Evolutionary conservation across 1,284 basidiomycete genomes (phyloP).

Genomic region (Cutaneotrichosporon sp.): DNA sequence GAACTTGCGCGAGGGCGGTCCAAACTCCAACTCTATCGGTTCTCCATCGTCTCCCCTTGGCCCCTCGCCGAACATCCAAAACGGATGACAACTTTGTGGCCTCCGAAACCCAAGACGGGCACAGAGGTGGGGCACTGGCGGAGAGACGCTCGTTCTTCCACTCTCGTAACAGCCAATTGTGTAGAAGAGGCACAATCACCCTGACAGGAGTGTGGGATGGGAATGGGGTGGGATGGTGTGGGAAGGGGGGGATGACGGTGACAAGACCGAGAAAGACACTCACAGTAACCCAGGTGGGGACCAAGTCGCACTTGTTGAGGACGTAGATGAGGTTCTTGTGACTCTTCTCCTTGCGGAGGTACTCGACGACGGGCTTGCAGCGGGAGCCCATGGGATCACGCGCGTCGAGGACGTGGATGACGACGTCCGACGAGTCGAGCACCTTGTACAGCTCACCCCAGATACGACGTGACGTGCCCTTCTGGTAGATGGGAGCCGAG

Average conservation of each 20-base stretch:
- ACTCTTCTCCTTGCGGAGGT: slow-evolving; percentile 91
- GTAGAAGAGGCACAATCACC: slow-evolving; percentile 47
- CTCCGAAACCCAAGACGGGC: slow-evolving; percentile 47
- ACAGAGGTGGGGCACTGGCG: slow-evolving; percentile 53
- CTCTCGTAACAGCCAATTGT: slow-evolving; percentile 62
- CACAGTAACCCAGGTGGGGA: slow-evolving; percentile 98
- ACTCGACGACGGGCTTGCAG: slow-evolving; percentile 93
- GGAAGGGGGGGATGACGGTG: not conserved
- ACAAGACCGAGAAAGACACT: slow-evolving; percentile 51
- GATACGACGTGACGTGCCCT: slow-evolving; percentile 90
- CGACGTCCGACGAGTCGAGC: slow-evolving; percentile 96
- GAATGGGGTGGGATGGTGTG: slow-evolving; percentile 13
- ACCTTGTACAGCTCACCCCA: slow-evolving; percentile 99
- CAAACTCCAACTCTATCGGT: slow-evolving; percentile 56
- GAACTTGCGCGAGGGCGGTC: slow-evolving; percentile 28
- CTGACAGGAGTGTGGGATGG: slow-evolving; percentile 59
- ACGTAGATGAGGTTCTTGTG: slow-evolving; percentile 97
- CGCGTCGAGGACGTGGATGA: slow-evolving; percentile 94
- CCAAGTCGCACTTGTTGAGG: slow-evolving; percentile 98
- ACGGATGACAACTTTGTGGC: slow-evolving; percentile 44
- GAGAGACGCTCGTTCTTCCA: slow-evolving; percentile 60
- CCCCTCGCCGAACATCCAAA: slow-evolving; percentile 50
- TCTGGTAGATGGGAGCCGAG: slow-evolving; percentile 84
- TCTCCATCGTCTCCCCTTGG: slow-evolving; percentile 44
- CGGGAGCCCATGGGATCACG: slow-evolving; percentile 96